Conservation (phyloP, 805 yeast genomes). For the Starmera caribaea region DNA sequence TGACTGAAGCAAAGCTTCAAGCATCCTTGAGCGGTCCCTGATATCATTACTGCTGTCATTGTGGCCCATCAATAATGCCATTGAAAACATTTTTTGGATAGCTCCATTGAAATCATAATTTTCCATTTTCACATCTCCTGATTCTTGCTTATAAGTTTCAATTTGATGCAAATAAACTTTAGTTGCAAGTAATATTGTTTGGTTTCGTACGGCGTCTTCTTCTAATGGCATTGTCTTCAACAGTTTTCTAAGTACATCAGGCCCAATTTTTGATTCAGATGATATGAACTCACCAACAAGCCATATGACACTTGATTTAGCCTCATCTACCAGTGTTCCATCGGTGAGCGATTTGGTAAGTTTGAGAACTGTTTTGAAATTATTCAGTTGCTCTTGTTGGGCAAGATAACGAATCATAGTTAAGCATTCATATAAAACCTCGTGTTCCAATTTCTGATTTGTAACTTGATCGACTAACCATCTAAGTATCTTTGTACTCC, state of each 20-base stretch:
- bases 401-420: slow-evolving; percentile 65
- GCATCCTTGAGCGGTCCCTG: slow-evolving; percentile 76
- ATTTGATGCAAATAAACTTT: slow-evolving; percentile 55
- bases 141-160: slow-evolving; percentile 25
- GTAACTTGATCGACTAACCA: slow-evolving; percentile 53
- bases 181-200: slow-evolving; percentile 63
- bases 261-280: slow-evolving; percentile 42
- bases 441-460: slow-evolving; percentile 11
- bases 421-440: slow-evolving; percentile 51
- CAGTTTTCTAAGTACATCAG: slow-evolving; percentile 63
- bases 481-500: slow-evolving; percentile 44
- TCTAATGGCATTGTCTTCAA: slow-evolving; percentile 46
- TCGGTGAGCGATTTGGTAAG: slow-evolving; percentile 28
- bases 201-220: slow-evolving; percentile 51
- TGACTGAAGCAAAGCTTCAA: slow-evolving; percentile 47
- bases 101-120: slow-evolving; percentile 25
- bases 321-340: slow-evolving; percentile 28
- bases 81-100: slow-evolving; percentile 45
- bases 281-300: slow-evolving; percentile 72
- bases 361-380: slow-evolving; percentile 45
- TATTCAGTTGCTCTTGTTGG: slow-evolving; percentile 47
- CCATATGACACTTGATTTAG: slow-evolving; percentile 85
- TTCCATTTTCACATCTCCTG: slow-evolving; percentile 15
- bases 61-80: slow-evolving; percentile 52
- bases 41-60: slow-evolving; percentile 71